phyloP scores from a whole-genome alignment of 441 rosid genomes.

The Daphne laureola region DNA sequence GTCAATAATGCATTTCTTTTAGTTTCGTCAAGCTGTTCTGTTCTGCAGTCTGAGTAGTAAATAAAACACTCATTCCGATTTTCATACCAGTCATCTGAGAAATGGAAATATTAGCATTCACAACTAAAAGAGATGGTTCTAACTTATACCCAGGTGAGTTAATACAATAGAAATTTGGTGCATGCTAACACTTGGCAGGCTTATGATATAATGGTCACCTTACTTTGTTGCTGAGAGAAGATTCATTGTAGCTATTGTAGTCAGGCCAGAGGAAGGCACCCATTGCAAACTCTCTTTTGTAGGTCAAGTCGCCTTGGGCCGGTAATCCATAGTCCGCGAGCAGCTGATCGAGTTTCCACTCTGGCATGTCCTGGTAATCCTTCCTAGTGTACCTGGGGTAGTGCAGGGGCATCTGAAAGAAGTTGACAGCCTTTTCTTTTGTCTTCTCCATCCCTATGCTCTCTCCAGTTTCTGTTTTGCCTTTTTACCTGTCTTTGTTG shows the following conservation, averaged over 20 bases:
- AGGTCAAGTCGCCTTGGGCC: conserved; percentile 22
- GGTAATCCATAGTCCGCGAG: conserved; percentile 36
- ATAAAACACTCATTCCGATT: no score
- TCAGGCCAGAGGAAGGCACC: conserved; percentile 43
- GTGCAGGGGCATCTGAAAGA: conserved; percentile 47
- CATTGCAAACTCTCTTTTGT: conserved; percentile 37
- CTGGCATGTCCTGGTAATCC: conserved; percentile 40
- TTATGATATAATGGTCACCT: background rate
- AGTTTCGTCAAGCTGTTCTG: no score
- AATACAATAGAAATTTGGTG: no score
- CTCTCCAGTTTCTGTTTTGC: background rate
- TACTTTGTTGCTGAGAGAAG: no score
- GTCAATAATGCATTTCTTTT: no score
- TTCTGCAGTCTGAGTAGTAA: no score
- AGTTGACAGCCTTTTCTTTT: conserved; percentile 4
- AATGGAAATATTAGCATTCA: no score
- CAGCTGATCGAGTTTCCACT: conserved; percentile 39
- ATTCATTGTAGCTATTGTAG: background rate
- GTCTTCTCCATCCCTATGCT: conserved; percentile 13
- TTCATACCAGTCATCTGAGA: no score
- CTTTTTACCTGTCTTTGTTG: no score
- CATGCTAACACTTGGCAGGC: background rate
- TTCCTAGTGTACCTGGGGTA: conserved; percentile 36
- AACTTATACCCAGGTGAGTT: no score
- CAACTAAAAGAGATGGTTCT: no score